Evolutionary conservation across 768 basidiomycete species (phyloP).

Genomic region (Terana coerulea): DNA sequence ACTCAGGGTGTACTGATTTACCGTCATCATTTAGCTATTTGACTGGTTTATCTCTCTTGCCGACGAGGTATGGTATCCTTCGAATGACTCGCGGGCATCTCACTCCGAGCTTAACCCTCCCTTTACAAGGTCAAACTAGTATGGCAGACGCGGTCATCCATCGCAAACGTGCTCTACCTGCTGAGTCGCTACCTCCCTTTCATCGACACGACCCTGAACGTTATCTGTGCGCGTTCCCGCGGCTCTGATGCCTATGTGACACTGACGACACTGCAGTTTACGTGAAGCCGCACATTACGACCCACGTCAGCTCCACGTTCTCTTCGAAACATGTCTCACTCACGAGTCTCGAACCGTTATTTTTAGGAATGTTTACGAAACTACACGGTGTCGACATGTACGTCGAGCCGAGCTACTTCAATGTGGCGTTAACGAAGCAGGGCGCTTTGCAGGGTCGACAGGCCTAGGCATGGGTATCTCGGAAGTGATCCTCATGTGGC

Average conservation of each 20-base stretch:
- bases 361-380: neutral
- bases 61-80: neutral
- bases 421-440: neutral
- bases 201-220: slow-evolving; percentile 3
- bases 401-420: too few species aligned
- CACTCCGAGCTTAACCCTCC: neutral
- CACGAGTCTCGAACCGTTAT: too few species aligned
- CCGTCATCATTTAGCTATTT: neutral
- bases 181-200: slow-evolving; percentile 3
- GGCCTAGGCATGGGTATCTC: neutral
- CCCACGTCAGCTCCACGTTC: neutral
- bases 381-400: neutral
- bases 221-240: neutral
- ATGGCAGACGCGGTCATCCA: neutral
- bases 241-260: neutral
- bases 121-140: neutral
- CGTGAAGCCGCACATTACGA: neutral
- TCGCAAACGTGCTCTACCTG: slow-evolving; percentile 2
- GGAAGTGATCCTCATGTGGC: neutral
- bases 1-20: too few species aligned
- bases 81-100: too few species aligned
- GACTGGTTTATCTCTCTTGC: neutral
- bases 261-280: neutral
- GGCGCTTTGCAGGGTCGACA: neutral
- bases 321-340: too few species aligned